phyloP scores from a whole-genome alignment of 352 stramenopile species.

The Globisporangium camurandrum region DNA sequence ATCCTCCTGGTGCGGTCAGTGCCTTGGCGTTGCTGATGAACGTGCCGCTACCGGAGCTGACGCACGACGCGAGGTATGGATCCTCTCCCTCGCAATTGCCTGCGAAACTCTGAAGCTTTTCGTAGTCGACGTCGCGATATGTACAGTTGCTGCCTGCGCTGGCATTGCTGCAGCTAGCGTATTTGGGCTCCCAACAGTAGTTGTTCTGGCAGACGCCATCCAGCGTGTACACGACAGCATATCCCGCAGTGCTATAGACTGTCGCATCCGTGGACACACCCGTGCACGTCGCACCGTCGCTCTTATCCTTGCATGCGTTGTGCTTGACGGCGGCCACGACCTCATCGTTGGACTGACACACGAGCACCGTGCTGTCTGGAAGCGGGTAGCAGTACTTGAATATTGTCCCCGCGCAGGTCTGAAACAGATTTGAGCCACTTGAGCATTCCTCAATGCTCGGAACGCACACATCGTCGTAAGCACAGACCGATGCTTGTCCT shows the following conservation, averaged over 20 bases:
- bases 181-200: too few relatives aligned
- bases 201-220: neutral
- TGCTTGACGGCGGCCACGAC: conserved; percentile 1
- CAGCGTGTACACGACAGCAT: too few relatives aligned
- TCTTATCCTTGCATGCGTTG: neutral
- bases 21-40: too few relatives aligned
- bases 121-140: too few relatives aligned
- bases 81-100: too few relatives aligned
- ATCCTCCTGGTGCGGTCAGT: too few relatives aligned
- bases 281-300: conserved; percentile 1
- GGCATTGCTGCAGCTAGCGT: too few relatives aligned
- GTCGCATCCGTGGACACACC: neutral
- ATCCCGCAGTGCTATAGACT: too few relatives aligned
- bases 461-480: neutral
- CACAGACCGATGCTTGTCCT: neutral
- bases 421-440: neutral
- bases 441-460: neutral
- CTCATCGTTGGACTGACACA: neutral
- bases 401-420: neutral
- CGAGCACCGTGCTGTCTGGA: neutral
- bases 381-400: conserved; percentile 1
- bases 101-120: too few relatives aligned
- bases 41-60: too few relatives aligned
- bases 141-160: too few relatives aligned
- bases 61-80: too few relatives aligned